Evolutionary conservation across 2,329 filamentous ascomycete genomes (phyloP), one percentile per base, ranked within the genome.

Genomic region (Thelonectria olida): DNA sequence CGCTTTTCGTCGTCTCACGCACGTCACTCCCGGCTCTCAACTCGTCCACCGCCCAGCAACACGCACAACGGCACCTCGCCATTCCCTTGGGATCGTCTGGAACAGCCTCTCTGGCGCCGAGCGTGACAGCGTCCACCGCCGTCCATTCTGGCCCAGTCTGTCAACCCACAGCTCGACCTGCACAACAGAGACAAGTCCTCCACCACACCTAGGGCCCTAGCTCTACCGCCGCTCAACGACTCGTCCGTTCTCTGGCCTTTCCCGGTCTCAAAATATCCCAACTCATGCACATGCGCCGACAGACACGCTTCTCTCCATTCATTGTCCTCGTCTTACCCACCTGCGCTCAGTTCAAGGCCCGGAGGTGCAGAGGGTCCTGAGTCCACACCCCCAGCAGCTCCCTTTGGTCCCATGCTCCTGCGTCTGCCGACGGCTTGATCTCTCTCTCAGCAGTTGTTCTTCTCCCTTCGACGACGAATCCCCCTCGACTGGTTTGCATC

Each of bases 281-380:
- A 62, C 63, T 58, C 49, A 70, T 70, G 68, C 64, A 66, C 59
- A 67, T 70, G 66, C 62, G 67, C 47, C 57, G 54, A 39, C 64
- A 62, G 62, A 61, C 62, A 62, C 39, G 63, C 57, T 62, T 67
- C 65, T 63, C 55, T 64, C 65, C 62, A 70, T 68, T n/a, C n/a
- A n/a, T n/a, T n/a, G n/a, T n/a, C n/a, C n/a, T n/a, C n/a, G n/a
- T n/a, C n/a, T n/a, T n/a, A n/a, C n/a, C 58, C 63, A 58, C 57
- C 54, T 56, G 54, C 42, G 50, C 52, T 54, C 53, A 53, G 41
- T 44, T 59, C 41, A 52, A 56, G 52, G 45, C 61, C 51, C 58
- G 55, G 58, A 48, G 56, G 62, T 45, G 31, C 49, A 45, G 54
- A 66, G 45, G 56, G 55, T 64, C 62, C 48, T 65, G 53, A 60